phyloP scores from a whole-genome alignment of 139 green algal species.

The Chlorella sp. region DNA sequence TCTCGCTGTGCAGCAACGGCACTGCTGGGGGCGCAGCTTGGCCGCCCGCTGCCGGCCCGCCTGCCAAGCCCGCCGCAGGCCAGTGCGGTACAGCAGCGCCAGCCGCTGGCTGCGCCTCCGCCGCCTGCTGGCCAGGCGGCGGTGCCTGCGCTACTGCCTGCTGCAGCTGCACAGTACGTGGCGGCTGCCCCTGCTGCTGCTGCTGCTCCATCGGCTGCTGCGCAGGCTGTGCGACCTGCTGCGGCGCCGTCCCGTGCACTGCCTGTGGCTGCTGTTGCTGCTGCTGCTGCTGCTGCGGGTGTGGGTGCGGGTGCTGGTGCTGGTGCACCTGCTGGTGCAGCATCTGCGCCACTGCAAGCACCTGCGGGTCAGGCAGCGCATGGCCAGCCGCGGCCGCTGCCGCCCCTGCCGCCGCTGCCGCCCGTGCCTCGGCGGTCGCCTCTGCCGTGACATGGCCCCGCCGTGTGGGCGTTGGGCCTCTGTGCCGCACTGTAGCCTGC shows the following conservation, averaged over 20 bases:
- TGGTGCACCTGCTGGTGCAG: neutral
- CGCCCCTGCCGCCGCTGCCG: neutral
- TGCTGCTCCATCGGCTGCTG: neutral
- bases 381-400: neutral
- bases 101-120: neutral
- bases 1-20: no score
- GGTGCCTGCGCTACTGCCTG: neutral
- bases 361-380: neutral
- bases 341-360: neutral
- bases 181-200: neutral
- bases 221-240: neutral
- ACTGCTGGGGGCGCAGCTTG: neutral
- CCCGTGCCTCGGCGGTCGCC: neutral
- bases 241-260: neutral
- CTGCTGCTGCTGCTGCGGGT: neutral
- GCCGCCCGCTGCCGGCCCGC: neutral
- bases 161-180: neutral
- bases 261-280: neutral
- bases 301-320: neutral
- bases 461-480: neutral
- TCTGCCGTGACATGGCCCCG: neutral
- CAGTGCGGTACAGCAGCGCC: neutral
- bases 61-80: neutral
- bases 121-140: neutral
- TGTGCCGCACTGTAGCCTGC: slow-evolving; percentile 22